Conservation (phyloP, 2,329 filamentous ascomycete species). For the Aureobasidium leucospermi region DNA sequence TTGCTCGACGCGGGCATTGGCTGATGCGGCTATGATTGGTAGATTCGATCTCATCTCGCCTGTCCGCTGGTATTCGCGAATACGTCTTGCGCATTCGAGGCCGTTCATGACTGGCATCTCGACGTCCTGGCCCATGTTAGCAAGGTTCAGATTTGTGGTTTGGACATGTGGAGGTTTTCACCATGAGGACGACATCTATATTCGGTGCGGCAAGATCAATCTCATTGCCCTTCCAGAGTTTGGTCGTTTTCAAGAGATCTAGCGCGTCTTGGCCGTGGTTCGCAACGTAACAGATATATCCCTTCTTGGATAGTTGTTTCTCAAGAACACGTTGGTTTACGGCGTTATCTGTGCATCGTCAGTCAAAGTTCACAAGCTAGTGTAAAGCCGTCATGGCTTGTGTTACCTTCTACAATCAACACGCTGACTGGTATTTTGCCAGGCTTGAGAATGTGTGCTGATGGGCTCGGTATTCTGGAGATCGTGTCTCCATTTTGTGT, state of each 20-base stretch:
- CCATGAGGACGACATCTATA: background rate
- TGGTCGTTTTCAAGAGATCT: constrained; percentile 20
- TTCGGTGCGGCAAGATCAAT: background rate
- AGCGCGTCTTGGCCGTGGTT: constrained; percentile 24
- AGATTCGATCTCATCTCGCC: constrained; percentile 54
- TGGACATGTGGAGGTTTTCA: background rate
- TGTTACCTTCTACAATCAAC: constrained; percentile 23
- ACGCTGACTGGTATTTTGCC: constrained; percentile 24
- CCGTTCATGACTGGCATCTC: constrained; percentile 71
- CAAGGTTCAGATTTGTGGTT: background rate
- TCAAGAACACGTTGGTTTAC: constrained; percentile 26
- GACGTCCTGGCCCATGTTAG: background rate
- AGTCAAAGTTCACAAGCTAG: constrained; percentile 18
- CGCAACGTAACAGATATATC: constrained; percentile 22
- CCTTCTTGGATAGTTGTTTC: constrained; percentile 22
- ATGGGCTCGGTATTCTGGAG: constrained; percentile 22
- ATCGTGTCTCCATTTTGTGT: constrained; percentile 33
- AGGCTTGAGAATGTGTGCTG: constrained; percentile 29
- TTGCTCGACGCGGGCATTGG: constrained; percentile 56
- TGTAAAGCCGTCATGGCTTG: constrained; percentile 17
- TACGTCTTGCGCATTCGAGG: constrained; percentile 58
- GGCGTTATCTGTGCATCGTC: constrained; percentile 14
- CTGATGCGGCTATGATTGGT: constrained; percentile 67
- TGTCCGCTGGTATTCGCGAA: constrained; percentile 52
- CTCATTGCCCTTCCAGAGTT: constrained; percentile 13